These are phyloP conservation scores for Crotalaria pallida DNA, from an alignment of 306 rosid species.

Conservation along the genomic window DNA sequence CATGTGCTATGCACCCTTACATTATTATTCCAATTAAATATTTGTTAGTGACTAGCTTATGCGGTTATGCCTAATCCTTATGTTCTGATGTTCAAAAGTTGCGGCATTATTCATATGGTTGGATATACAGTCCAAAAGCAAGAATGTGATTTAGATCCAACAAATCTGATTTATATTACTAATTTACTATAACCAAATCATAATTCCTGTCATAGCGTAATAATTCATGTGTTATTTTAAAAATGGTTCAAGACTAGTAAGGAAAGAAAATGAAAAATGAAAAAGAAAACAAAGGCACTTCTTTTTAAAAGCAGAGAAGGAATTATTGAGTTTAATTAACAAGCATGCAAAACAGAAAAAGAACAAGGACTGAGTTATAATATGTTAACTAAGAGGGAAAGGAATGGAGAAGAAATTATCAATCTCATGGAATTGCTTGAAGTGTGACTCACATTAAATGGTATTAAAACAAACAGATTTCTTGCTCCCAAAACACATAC, in stretches of 20 bases:
- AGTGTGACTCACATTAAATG: neutral
- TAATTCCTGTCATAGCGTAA: neutral
- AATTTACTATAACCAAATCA: neutral
- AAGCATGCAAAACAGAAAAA: neutral
- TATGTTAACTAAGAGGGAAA: neutral
- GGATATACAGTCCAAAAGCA: neutral
- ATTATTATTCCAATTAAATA: neutral
- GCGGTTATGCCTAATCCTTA: slow-evolving; percentile 23
- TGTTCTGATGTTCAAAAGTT: neutral
- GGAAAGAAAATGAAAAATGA: neutral
- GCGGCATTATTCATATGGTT: neutral
- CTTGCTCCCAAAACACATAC: no score
- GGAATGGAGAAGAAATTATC: neutral
- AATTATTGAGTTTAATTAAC: neutral
- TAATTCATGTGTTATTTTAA: neutral
- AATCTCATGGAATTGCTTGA: neutral
- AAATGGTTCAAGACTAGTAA: neutral
- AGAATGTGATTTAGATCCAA: slow-evolving; percentile 27
- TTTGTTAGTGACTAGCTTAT: slow-evolving; percentile 22
- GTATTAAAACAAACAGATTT: no score
- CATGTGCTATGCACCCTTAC: slow-evolving; percentile 16
- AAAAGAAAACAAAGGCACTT: neutral
- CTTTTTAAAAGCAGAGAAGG: neutral
- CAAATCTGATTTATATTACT: slow-evolving; percentile 16
- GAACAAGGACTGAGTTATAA: neutral